phyloP scores from a whole-genome alignment of 805 yeast species.

The Kodamaea sagamina region DNA sequence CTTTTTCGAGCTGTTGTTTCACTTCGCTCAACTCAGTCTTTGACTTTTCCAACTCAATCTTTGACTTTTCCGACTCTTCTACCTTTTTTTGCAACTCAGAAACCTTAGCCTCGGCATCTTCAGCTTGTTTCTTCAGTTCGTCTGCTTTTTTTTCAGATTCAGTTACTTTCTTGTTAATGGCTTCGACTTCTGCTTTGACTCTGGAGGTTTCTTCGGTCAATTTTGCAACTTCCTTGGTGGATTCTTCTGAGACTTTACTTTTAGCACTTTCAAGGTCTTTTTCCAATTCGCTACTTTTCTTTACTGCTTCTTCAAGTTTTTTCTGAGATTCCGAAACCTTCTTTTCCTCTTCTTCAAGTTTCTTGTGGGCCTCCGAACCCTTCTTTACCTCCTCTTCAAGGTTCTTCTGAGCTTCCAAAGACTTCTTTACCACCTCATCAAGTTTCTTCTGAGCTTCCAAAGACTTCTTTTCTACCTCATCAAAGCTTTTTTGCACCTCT shows the following conservation, averaged over 20 bases:
- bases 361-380: background rate
- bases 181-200: background rate
- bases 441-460: background rate
- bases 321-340: background rate
- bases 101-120: conserved; percentile 5
- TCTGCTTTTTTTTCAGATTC: conserved; percentile 1
- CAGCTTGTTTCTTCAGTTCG: conserved; percentile 6
- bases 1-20: background rate
- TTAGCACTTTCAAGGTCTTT: background rate
- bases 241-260: too few species aligned
- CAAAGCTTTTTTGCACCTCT: background rate
- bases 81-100: conserved; percentile 2
- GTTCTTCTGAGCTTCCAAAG: background rate
- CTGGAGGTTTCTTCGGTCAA: background rate
- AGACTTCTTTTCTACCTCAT: background rate
- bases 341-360: background rate
- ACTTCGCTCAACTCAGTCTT: background rate
- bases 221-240: background rate
- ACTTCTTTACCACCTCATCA: background rate
- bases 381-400: background rate
- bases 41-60: background rate
- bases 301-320: background rate
- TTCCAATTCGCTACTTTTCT: background rate
- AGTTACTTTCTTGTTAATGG: background rate
- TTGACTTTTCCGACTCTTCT: conserved; percentile 8